Percentiles rank a stretch among this genome's conserved stretches.
phyloP scores from a whole-genome alignment of 225 moss, liverwort and hornwort genomes.

The Neckera pumila region DNA sequence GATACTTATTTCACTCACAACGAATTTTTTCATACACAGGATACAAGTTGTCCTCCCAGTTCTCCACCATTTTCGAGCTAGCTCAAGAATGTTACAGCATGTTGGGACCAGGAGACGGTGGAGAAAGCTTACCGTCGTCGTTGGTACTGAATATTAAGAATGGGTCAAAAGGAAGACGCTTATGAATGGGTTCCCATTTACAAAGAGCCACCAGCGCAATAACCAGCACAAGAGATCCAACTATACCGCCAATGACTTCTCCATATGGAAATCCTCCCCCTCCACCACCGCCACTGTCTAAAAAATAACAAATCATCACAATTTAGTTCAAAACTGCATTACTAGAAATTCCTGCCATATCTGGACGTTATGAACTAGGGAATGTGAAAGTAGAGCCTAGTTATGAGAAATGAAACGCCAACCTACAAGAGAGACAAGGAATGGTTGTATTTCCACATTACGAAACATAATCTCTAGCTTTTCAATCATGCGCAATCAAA shows the following conservation, averaged over 20 bases:
- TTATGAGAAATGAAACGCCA: neutral
- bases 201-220: constrained; percentile 34
- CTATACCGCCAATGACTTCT: constrained; percentile 28
- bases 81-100: neutral
- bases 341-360: neutral
- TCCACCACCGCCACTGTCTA: neutral
- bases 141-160: constrained; percentile 11
- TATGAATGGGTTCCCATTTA: constrained; percentile 37
- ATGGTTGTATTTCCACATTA: neutral
- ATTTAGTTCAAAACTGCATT: neutral
- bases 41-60: neutral
- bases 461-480: neutral
- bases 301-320: neutral
- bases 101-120: neutral
- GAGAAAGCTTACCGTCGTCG: constrained; percentile 1
- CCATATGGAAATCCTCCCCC: constrained; percentile 13
- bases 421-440: neutral
- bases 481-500: neutral
- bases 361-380: neutral
- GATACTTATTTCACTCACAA: neutral
- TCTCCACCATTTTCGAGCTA: neutral
- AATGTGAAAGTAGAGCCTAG: neutral
- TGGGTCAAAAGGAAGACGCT: constrained; percentile 40
- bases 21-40: neutral
- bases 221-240: constrained; percentile 14